phyloP scores from a whole-genome alignment of 139 green algal species.

The Chlamydomonas sphaeroides region DNA sequence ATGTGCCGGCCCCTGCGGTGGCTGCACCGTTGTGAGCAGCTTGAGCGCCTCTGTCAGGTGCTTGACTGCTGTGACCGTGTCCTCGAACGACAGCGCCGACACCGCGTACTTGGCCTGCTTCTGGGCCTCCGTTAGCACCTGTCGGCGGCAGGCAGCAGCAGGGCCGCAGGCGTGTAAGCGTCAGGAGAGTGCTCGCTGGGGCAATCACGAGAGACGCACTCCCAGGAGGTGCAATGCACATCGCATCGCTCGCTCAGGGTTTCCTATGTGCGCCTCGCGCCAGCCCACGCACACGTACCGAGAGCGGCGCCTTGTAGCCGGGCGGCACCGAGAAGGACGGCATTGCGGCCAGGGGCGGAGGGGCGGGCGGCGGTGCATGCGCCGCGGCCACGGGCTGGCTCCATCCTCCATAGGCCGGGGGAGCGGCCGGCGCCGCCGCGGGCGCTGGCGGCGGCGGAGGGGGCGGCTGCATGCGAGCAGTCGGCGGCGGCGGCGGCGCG shows the following conservation, averaged over 20 bases:
- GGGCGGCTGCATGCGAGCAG: neutral
- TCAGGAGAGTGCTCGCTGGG: no score
- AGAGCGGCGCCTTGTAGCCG: constrained; percentile 54
- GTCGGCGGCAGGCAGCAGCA: no score
- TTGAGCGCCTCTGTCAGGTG: constrained; percentile 71
- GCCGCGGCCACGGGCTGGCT: no score
- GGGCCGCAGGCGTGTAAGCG: no score
- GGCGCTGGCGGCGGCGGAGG: neutral
- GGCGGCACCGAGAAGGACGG: constrained; percentile 2
- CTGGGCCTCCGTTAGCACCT: constrained; percentile 61
- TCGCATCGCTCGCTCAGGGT: no score
- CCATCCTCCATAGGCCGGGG: no score
- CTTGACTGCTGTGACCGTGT: constrained; percentile 74
- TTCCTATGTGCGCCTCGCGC: no score
- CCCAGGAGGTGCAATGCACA: no score
- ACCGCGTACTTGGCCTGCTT: constrained; percentile 79
- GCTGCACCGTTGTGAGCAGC: constrained; percentile 54
- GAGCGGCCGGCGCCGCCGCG: neutral
- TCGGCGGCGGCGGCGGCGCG: neutral
- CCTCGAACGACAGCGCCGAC: constrained; percentile 81
- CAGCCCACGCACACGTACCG: constrained; percentile 27
- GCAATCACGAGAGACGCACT: no score
- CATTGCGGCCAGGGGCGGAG: neutral
- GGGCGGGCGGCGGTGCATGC: neutral
- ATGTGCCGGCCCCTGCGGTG: no score